Base-by-base conservation (phyloP, 2,329 filamentous ascomycete genomes). In the Penicillium verrucosum region DNA sequence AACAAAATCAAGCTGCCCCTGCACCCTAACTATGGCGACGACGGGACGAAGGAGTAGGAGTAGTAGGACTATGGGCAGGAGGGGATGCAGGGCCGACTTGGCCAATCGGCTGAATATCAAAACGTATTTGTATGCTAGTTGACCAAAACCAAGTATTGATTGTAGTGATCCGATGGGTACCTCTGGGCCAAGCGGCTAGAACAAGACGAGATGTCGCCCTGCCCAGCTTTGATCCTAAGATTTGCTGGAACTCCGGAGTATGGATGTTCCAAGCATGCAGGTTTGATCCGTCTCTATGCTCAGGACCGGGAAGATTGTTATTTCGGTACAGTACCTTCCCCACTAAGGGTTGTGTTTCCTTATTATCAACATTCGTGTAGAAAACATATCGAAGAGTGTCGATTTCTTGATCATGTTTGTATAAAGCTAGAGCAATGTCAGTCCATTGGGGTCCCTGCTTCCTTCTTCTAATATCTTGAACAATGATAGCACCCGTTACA, bases 341-440 rank as follows among this genome's bases (percentile, higher is more conserved):
- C 0, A 51, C 27, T 7, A 32, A 32, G 1, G 32, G 25, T 1
- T 11, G 14, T 0, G 53, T 51, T 34, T 44, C 9, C 1, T n/a
- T 8, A 25, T 51, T 45, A 6, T 16, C 27, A 14, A 45, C 29
- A 3, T 21, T 6, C 2, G 9, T 4, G 5, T 36, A 18, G 14
- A 14, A 56, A n/a, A 52, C 2, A 40, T 45, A 14, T 3, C 5
- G 29, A 16, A 56, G 47, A 3, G 47, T 41, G 2, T 45, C 9
- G 3, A 51, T 40, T 0, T 2, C 1, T 10, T n/a, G 9, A 0
- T 27, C 8, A 1, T 27, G 2, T 16, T 29, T 38, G 9, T 56
- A 56, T 12, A 45, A n/a, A 34, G 48, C 47, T 12, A 56, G 5
- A 9, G 48, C 48, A 41, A 56, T 3, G 1, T 56, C 54, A 41